A percentile compares a stretch with the other conserved stretches of the same genome.
These are phyloP conservation scores for Hanseniaspora clermontiae DNA, from an alignment of 805 yeast species.

Conservation along the genomic window DNA sequence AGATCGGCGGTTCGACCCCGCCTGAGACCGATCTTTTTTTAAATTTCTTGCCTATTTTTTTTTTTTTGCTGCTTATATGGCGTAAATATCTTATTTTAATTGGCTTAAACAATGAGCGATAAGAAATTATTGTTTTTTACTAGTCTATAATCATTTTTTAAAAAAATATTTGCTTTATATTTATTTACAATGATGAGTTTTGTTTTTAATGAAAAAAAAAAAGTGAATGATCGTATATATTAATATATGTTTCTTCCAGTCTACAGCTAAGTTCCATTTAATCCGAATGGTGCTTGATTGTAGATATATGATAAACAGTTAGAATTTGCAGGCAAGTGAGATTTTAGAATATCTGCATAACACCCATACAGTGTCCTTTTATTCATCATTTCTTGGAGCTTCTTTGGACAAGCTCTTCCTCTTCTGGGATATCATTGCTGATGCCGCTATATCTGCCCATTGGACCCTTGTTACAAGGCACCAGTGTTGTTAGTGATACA, in stretches of 20 bases:
- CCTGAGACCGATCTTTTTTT: conserved; percentile 12
- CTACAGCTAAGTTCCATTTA: not conserved
- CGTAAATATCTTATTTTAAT: not conserved
- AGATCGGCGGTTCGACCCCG: conserved; percentile 31
- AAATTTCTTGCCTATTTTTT: too few relatives aligned
- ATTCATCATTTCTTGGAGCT: not conserved
- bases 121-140: too few relatives aligned
- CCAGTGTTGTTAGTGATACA: conserved; percentile 32
- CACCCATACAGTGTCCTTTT: too few relatives aligned
- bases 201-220: too few relatives aligned
- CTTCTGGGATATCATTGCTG: not conserved
- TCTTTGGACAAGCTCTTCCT: not conserved
- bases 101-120: not conserved
- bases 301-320: too few relatives aligned
- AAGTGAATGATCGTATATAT: not conserved
- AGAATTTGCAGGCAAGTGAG: too few relatives aligned
- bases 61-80: not conserved
- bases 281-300: not conserved
- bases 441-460: conserved; percentile 19
- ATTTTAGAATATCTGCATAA: too few relatives aligned
- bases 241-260: not conserved
- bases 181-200: too few relatives aligned
- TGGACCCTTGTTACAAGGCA: conserved; percentile 36
- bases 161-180: too few relatives aligned
- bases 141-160: too few relatives aligned